Conservation (phyloP, 768 basidiomycete species). For the Hericium alpestre region DNA sequence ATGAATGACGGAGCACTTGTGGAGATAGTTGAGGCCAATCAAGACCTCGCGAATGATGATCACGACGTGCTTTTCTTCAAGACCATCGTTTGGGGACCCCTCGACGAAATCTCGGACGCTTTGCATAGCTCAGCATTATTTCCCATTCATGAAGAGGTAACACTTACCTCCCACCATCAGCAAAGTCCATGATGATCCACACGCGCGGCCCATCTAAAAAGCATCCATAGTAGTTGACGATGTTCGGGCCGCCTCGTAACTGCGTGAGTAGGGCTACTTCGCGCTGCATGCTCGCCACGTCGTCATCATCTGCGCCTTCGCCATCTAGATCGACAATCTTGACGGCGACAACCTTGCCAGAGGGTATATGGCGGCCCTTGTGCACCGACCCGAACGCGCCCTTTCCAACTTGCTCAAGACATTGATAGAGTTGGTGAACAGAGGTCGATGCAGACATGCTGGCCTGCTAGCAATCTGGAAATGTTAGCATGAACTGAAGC, state of each 20-base stretch:
- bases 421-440: slow-evolving; percentile 72
- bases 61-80: slow-evolving; percentile 86
- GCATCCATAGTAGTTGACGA: slow-evolving; percentile 95
- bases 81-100: slow-evolving; percentile 55
- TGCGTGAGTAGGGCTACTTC: slow-evolving; percentile 90
- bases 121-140: background rate
- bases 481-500: no score
- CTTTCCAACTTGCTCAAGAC: slow-evolving; percentile 88
- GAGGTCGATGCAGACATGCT: slow-evolving; percentile 22
- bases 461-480: background rate
- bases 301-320: slow-evolving; percentile 58
- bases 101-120: slow-evolving; percentile 88
- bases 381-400: slow-evolving; percentile 95
- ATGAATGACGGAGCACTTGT: slow-evolving; percentile 91
- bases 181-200: slow-evolving; percentile 99
- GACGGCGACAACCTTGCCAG: slow-evolving; percentile 85
- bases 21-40: slow-evolving; percentile 77
- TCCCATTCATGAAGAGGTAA: background rate
- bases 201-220: slow-evolving; percentile 90
- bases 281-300: slow-evolving; percentile 91
- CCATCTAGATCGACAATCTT: slow-evolving; percentile 99
- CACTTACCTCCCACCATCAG: slow-evolving; percentile 70
- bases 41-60: slow-evolving; percentile 87
- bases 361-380: slow-evolving; percentile 75
- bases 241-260: slow-evolving; percentile 79